Percentiles rank a stretch among this genome's conserved stretches.
These are phyloP conservation scores for Candida easanensis DNA, from an alignment of 805 yeast genomes.

Conservation along the genomic window DNA sequence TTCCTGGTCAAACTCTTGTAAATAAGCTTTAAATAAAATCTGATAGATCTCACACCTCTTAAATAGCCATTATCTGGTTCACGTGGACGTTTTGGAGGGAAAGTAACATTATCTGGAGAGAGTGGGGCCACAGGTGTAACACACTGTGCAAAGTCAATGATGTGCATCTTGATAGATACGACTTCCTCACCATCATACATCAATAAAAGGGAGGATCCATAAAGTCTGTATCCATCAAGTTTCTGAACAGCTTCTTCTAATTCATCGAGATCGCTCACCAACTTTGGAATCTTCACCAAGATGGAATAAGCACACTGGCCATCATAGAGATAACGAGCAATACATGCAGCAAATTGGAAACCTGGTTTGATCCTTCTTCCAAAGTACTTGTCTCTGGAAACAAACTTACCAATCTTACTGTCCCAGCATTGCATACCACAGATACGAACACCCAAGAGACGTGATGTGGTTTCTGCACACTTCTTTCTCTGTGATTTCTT, in stretches of 20 bases:
- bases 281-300: slow-evolving; percentile 59
- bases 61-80: slow-evolving; percentile 80
- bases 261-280: slow-evolving; percentile 59
- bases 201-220: slow-evolving; percentile 84
- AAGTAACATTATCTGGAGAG: slow-evolving; percentile 39
- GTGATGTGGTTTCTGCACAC: slow-evolving; percentile 78
- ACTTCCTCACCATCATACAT: slow-evolving; percentile 75
- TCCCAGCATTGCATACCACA: slow-evolving; percentile 95
- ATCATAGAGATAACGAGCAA: slow-evolving; percentile 78
- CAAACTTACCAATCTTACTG: slow-evolving; percentile 39
- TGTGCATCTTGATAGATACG: slow-evolving; percentile 47
- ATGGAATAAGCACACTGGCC: slow-evolving; percentile 61
- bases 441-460: slow-evolving; percentile 81
- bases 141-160: slow-evolving; percentile 96
- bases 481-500: slow-evolving; percentile 76
- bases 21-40: slow-evolving; percentile 60
- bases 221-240: slow-evolving; percentile 77
- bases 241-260: slow-evolving; percentile 51
- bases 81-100: slow-evolving; percentile 69
- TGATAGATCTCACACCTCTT: slow-evolving; percentile 74
- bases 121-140: slow-evolving; percentile 59
- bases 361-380: slow-evolving; percentile 79
- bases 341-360: slow-evolving; percentile 67
- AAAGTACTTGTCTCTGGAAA: slow-evolving; percentile 85
- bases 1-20: slow-evolving; percentile 53